Base-by-base conservation (phyloP, 2,329 filamentous ascomycete genomes). In the Teratosphaeria epicoccoides region DNA sequence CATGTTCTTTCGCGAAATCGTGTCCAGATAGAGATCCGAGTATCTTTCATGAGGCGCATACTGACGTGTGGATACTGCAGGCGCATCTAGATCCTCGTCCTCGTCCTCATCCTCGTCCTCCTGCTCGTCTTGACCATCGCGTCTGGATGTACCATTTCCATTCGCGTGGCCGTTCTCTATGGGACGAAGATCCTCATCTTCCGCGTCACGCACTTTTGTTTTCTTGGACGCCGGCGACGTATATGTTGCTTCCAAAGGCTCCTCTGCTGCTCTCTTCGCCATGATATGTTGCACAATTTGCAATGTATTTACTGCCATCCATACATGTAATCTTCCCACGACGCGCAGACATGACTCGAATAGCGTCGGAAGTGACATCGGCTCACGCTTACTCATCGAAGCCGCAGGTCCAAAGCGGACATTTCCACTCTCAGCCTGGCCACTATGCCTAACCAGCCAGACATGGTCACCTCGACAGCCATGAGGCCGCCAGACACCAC, bases 11-110 rank as follows among this genome's bases (percentile, higher is more conserved):
- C 93, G 87, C 69, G 95, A 83, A 71, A 98, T 94, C 11, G 93
- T 97, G 74, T 98, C 93, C 61, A 98, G 86, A 69, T 98, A 98
- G 24, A 98, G 82, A 68, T 98, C 91, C 63, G 86, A 84, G 73
- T 96, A 98, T 56, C 91, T 91, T 67, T 86, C 86, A 28, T 87
- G 81, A 14, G 91, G 89, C 44, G 85, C 87, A 47, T 76, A 76
- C 68, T 95, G 89, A 58, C 88, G 82, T 59, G 75, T 74, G 20
- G 78, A 75, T n/a, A 71, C 76, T 43, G 66, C 61, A 47, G 71
- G 55, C 46, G 66, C 44, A 11, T 24, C 44, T 24, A 24, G 64
- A 6, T 65, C 60, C 20, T 66, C 62, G 0, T 62, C 59, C 3
- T 62, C 64, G 51, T 72, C 70, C 14, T 73, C 63, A 6, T 66